Conservation (phyloP, 495 filamentous ascomycete genomes). For the Tuber indicum region DNA sequence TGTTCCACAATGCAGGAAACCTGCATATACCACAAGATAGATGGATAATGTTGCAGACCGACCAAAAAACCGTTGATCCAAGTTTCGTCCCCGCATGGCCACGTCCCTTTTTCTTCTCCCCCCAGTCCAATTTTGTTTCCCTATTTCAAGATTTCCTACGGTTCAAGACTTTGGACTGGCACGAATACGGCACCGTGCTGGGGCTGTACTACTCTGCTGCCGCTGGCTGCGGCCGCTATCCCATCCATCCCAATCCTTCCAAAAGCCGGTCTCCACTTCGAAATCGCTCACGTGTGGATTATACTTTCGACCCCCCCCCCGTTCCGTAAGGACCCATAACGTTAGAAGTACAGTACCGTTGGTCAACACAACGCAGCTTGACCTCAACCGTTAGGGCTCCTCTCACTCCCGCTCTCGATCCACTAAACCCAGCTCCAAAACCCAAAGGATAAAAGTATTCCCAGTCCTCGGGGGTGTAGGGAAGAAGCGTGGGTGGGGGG, state of each 20-base stretch:
- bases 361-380: neutral
- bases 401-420: neutral
- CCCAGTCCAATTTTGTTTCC: neutral
- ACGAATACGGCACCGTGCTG: neutral
- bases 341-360: neutral
- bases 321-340: no score
- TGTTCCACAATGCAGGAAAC: neutral
- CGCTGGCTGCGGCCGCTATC: neutral
- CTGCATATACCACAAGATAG: neutral
- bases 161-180: neutral
- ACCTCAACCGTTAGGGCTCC: neutral
- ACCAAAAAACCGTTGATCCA: neutral
- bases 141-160: neutral
- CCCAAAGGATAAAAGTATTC: neutral
- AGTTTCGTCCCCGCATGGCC: neutral
- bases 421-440: neutral
- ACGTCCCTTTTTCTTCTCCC: neutral
- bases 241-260: neutral
- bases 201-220: neutral
- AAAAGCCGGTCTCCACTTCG: neutral
- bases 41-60: neutral
- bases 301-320: neutral
- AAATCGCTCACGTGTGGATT: neutral
- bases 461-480: neutral
- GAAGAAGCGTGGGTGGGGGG: neutral